Evolutionary conservation across 768 basidiomycete species (phyloP), one percentile per base, ranked within the genome.

Genomic region (Calvatia gigantea): DNA sequence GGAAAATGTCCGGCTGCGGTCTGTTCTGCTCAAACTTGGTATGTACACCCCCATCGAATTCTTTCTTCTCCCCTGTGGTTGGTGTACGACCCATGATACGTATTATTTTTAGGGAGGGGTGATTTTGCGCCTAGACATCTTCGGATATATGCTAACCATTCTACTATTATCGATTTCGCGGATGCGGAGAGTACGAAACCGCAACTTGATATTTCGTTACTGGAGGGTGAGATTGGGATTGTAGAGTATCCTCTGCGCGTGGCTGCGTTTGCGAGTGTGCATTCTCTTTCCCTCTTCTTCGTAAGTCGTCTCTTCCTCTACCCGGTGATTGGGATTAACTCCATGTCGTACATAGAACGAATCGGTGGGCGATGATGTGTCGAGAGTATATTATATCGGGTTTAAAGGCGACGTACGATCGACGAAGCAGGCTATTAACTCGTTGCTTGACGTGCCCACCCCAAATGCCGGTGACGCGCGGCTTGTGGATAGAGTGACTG

Each of bases 1-100:
- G 0, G 80, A 91, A 66, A 87, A 85, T 62, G 91, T 93, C 23
- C 78, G 89, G 43, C 67, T 94, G 39, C 82, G 82, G 57, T 90
- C 91, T 15, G 66, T 94, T 5, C 64, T 92, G 17, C 70, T 94
- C 52, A 93, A 93, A 67, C 69, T 90, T 41, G 91, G 91, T 89
- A 64, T 60, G 76, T 62, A 2, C 21, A 39, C 49, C 25, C 25
- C 21, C 55, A 48, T 6, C 44, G 14, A 27, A 9, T 7, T 38
- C 44, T 57, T 28, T 17, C 50, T n/a, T n/a, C n/a, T n/a, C n/a
- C n/a, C n/a, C n/a, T n/a, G n/a, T n/a, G n/a, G n/a, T n/a, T 55
- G n/a, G 9, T 51, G 38, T 42, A 47, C 49, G 39, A 11, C 53
- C 37, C 35, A n/a, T 54, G 2, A 51, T 56, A 15, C 25, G 6